These are phyloP conservation scores for Gossypium aridum DNA, from an alignment of 441 rosid genomes.

Conservation along the genomic window DNA sequence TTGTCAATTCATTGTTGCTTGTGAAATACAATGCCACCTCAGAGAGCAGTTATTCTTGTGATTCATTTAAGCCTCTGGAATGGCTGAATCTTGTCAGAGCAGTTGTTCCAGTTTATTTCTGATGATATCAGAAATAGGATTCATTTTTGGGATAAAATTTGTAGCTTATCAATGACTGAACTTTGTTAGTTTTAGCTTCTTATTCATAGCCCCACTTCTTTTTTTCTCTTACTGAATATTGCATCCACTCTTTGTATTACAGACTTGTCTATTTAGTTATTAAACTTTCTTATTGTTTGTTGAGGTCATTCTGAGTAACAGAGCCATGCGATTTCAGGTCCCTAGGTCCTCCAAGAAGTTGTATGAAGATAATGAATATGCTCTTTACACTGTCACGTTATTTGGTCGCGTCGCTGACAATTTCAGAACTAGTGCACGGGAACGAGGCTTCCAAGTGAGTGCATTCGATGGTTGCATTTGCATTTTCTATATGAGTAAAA, in stretches of 20 bases:
- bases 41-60: not conserved
- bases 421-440: conserved; percentile 71
- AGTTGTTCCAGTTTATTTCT: not conserved
- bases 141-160: not conserved
- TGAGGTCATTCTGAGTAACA: conserved; percentile 16
- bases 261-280: not conserved
- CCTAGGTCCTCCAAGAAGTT: conserved; percentile 90
- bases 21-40: conserved; percentile 3
- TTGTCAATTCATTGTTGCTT: not conserved
- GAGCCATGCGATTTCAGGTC: conserved; percentile 50
- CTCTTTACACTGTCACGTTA: conserved; percentile 83
- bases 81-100: not conserved
- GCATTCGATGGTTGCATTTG: conserved; percentile 3
- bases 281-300: not conserved
- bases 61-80: conserved; percentile 2
- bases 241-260: not conserved
- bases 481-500: conserved; percentile 5
- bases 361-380: conserved; percentile 96
- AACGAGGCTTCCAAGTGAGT: conserved; percentile 91
- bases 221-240: not conserved
- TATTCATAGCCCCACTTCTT: not conserved
- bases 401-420: conserved; percentile 90
- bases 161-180: not conserved
- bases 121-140: not conserved
- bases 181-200: not conserved